Evolutionary conservation across 495 filamentous ascomycete species (phyloP), one percentile per base, ranked within the genome.

Genomic region (Lasiosphaeriaceae sp.): DNA sequence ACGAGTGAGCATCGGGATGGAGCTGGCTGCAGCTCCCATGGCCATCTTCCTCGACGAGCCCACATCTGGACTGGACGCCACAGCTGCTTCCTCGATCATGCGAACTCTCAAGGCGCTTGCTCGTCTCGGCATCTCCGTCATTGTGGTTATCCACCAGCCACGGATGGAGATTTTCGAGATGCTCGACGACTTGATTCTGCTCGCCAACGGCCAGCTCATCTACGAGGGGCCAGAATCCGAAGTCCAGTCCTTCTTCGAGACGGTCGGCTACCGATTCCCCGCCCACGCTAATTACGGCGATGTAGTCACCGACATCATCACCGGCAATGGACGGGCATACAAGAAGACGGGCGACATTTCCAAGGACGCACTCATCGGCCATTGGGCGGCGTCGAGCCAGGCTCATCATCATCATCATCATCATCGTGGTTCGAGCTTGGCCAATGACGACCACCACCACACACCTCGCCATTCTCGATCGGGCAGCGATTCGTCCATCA

Each of bases 31-130:
- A 16, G 82, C 82, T n/a, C 85, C 85, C 0, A 84, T 83, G 66
- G 71, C 83, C 22, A 77, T 88, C 31, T 87, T 88, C 64, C 71
- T 86, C 55, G 85, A 86, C 55, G 84, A 86, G 58, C 84, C 84
- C 0, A 87, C 84, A 1, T 83, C 80, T 11, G 84, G 84, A 19
- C 76, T 88, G 11, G 85, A 88, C 62, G 82, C 83, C 0, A 85
- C 84, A 11, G 77, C 80, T 35, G 84, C 84, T 11, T 82, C 77
- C 20, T 83, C 80, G 22, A 84, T 86, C 57, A 80, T 87, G 73
- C 64, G 71, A 1, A 72, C 75, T 1, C 64, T 79, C 9, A 71
- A 72, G 50, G 74, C 76, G 3, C 72, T 79, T 53, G 70, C 70
- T 11, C 64, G 71, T 17, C 66, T 78, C 11, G 76, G 76, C 11